phyloP scores from a whole-genome alignment of 306 rosid genomes.

The Prunus fruticosa region DNA sequence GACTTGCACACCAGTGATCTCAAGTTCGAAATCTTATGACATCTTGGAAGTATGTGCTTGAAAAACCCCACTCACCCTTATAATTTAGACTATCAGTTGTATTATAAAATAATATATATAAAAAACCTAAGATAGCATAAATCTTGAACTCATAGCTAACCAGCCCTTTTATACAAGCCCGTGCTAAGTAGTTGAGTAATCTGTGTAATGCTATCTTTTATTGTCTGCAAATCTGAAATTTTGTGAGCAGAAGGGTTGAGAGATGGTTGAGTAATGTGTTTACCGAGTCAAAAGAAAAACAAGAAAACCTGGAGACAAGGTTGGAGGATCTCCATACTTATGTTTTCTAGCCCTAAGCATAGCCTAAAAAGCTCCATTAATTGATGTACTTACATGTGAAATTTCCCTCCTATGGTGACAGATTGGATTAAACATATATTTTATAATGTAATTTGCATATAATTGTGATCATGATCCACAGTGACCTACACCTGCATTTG shows the following conservation, averaged over 20 bases:
- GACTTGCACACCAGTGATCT: no score
- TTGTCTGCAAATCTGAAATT: background rate
- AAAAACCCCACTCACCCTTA: no score
- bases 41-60: no score
- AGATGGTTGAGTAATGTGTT: background rate
- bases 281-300: background rate
- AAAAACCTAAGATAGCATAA: background rate
- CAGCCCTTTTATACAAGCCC: background rate
- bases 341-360: constrained; percentile 1
- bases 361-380: background rate
- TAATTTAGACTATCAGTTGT: no score
- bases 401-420: background rate
- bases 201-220: constrained; percentile 25
- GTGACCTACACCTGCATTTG: constrained; percentile 56
- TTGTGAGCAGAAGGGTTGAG: background rate
- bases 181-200: constrained; percentile 30
- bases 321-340: constrained; percentile 7
- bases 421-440: constrained; percentile 1
- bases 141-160: background rate
- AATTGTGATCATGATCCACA: constrained; percentile 45
- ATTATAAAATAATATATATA: no score
- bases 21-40: no score
- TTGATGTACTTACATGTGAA: background rate
- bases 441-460: constrained; percentile 26
- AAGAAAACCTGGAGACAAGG: background rate